phyloP scores from a whole-genome alignment of 2,329 filamentous ascomycete species.

The Aspergillus oerlinghausenensis region DNA sequence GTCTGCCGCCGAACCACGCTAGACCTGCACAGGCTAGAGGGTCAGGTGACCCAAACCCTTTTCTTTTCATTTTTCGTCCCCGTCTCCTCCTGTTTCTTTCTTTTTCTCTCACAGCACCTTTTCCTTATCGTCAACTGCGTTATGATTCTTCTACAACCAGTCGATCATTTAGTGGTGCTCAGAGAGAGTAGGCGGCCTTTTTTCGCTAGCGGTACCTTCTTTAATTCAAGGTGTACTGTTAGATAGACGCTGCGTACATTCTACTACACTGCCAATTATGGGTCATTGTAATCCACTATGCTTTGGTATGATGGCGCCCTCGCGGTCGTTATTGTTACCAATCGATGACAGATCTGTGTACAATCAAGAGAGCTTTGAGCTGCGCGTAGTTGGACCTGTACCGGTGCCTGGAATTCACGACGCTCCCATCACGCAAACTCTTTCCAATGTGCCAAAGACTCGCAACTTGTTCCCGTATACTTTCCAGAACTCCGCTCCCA shows the following conservation, averaged over 20 bases:
- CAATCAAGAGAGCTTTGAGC: neutral
- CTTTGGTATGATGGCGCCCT: neutral
- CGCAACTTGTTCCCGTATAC: slow-evolving; percentile 56
- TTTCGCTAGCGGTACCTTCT: slow-evolving; percentile 98
- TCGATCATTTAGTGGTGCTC: slow-evolving; percentile 90
- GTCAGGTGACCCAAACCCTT: slow-evolving; percentile 21
- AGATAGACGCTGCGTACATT: slow-evolving; percentile 93
- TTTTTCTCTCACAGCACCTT: slow-evolving; percentile 62
- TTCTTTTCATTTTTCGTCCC: slow-evolving; percentile 20
- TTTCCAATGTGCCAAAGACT: slow-evolving; percentile 57
- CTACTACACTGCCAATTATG: neutral
- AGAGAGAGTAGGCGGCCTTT: slow-evolving; percentile 80
- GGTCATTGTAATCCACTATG: neutral
- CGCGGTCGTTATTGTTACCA: neutral
- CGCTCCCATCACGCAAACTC: slow-evolving; percentile 31
- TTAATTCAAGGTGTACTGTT: slow-evolving; percentile 74
- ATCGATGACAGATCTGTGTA: neutral
- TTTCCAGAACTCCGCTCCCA: slow-evolving; percentile 52
- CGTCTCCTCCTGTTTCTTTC: slow-evolving; percentile 25
- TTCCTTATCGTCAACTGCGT: slow-evolving; percentile 89
- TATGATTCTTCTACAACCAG: slow-evolving; percentile 63
- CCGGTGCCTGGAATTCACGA: neutral
- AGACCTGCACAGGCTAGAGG: slow-evolving; percentile 22
- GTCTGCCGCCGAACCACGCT: slow-evolving; percentile 18
- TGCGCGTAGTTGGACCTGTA: neutral